A percentile compares a stretch with the other conserved stretches of the same genome.
These are phyloP conservation scores for Leptographium flavum DNA, from an alignment of 2,329 filamentous ascomycete genomes.

Conservation along the genomic window DNA sequence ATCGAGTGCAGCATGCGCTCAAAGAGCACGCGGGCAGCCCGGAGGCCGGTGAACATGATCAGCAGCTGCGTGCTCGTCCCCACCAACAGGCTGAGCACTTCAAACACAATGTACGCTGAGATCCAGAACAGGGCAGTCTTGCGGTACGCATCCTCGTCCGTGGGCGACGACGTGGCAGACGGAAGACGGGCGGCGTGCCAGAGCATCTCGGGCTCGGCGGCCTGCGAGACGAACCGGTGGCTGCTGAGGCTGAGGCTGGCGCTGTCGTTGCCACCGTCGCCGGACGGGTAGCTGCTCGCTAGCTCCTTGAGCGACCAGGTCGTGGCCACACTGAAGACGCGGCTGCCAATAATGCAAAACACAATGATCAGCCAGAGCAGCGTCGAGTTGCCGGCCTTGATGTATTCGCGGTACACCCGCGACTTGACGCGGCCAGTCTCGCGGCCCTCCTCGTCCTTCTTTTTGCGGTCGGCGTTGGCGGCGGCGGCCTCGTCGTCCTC, in stretches of 20 bases:
- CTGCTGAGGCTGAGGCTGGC: conserved; percentile 1
- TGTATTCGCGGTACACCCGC: conserved; percentile 20
- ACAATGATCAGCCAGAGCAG: conserved; percentile 16
- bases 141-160: conserved; percentile 7
- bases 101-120: conserved; percentile 16
- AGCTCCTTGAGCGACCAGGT: conserved; percentile 22
- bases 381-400: conserved; percentile 16
- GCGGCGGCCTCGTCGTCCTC: not conserved
- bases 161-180: not conserved
- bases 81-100: conserved; percentile 11
- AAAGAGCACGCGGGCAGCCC: conserved; percentile 18
- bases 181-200: not conserved
- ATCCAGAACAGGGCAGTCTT: conserved; percentile 16
- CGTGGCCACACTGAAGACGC: conserved; percentile 14
- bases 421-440: conserved; percentile 20
- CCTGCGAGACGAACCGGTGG: conserved; percentile 6
- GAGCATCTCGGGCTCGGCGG: conserved; percentile 3
- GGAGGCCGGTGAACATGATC: conserved; percentile 18
- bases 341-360: conserved; percentile 13
- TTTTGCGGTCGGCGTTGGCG: not conserved
- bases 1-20: conserved; percentile 21
- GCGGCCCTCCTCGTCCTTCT: conserved; percentile 16
- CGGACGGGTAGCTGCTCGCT: conserved; percentile 13
- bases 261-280: conserved; percentile 3
- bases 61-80: conserved; percentile 12